phyloP scores from a whole-genome alignment of 169 alveolate species.

The Miamiensis avidus region DNA sequence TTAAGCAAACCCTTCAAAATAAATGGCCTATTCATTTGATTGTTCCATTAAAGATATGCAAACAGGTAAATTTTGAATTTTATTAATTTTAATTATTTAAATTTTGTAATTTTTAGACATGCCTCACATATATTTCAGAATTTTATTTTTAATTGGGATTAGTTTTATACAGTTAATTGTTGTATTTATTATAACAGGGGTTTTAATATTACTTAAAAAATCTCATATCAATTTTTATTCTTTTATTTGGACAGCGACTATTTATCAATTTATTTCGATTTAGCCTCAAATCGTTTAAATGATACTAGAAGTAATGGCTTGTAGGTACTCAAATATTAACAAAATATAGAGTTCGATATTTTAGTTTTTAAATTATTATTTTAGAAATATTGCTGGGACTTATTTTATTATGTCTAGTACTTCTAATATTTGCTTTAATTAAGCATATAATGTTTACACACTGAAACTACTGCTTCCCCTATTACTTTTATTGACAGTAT shows the following conservation, averaged over 20 bases:
- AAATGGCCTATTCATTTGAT: too few species aligned
- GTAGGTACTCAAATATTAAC: neutral
- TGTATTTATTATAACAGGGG: too few species aligned
- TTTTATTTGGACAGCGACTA: neutral
- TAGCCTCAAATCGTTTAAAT: neutral
- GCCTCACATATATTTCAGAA: too few species aligned
- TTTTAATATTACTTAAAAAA: too few species aligned
- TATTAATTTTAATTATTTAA: too few species aligned
- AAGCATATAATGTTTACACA: neutral
- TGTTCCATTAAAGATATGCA: too few species aligned
- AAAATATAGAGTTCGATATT: too few species aligned
- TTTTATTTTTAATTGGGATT: too few species aligned
- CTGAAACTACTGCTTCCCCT: neutral
- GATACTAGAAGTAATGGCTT: neutral
- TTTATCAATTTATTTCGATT: neutral
- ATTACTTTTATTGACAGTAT: neutral
- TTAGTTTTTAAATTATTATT: constrained; percentile 1
- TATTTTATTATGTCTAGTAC: neutral
- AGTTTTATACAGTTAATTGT: too few species aligned
- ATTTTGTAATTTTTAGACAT: too few species aligned
- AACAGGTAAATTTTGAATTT: too few species aligned
- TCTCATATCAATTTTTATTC: neutral
- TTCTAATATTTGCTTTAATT: neutral
- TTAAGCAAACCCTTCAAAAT: too few species aligned
- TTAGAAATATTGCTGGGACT: neutral